These are phyloP conservation scores for Rhodomyrtus psidioides DNA, from an alignment of 441 rosid species.

Conservation along the genomic window DNA sequence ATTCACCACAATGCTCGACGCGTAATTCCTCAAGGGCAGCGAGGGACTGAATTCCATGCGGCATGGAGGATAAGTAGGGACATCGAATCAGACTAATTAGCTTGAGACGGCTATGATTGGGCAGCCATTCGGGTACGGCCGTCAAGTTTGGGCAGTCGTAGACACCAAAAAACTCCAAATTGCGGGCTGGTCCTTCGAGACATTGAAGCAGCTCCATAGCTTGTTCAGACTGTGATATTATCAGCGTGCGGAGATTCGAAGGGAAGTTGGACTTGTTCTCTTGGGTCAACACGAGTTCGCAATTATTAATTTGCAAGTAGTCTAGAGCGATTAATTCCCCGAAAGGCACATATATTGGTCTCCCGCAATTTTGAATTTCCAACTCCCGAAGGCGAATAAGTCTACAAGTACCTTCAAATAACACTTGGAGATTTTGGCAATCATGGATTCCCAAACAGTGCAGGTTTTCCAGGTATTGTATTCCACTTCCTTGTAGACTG, in stretches of 20 bases:
- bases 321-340: not conserved
- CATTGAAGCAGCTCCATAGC: not conserved
- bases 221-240: not conserved
- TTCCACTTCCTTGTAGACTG: not conserved
- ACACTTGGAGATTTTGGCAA: not conserved
- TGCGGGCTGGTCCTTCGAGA: not conserved
- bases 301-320: not conserved
- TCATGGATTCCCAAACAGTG: not conserved
- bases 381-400: not conserved
- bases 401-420: not conserved
- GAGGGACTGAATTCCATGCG: fast-evolving
- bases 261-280: not conserved
- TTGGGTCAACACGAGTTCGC: not conserved
- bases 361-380: not conserved
- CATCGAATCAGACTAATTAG: not conserved
- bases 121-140: fast-evolving
- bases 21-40: not conserved
- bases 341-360: not conserved
- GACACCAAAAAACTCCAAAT: not conserved
- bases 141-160: not conserved
- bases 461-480: not conserved
- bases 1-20: not conserved
- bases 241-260: not conserved
- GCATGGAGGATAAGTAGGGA: not conserved
- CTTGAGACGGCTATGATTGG: not conserved